Conservation (phyloP, 2,329 filamentous ascomycete species). For the Hypoxylon sp. region DNA sequence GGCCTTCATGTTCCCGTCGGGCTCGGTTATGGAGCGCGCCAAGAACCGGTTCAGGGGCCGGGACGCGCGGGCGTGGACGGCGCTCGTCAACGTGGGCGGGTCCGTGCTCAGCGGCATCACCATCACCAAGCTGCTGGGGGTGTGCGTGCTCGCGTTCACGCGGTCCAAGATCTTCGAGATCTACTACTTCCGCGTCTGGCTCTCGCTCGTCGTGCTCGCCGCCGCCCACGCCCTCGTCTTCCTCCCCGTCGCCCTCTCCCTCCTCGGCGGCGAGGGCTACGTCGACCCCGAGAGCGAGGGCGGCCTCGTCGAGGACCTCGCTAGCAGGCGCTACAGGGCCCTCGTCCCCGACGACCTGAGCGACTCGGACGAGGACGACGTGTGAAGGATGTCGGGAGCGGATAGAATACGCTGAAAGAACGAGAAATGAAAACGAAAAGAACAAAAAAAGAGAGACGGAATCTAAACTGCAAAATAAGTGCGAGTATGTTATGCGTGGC, state of each 20-base stretch:
- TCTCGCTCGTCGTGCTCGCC: conserved; percentile 88
- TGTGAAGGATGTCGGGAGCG: conserved; percentile 36
- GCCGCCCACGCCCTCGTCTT: conserved; percentile 90
- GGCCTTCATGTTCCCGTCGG: conserved; percentile 92
- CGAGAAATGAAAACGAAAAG: too few relatives aligned
- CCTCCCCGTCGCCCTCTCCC: conserved; percentile 85
- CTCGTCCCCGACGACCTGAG: conserved; percentile 77
- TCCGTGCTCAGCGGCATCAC: conserved; percentile 97
- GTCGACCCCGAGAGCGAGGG: conserved; percentile 87
- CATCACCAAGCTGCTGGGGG: conserved; percentile 91
- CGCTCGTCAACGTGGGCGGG: conserved; percentile 91
- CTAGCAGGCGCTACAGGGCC: conserved; percentile 78
- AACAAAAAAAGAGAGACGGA: too few relatives aligned
- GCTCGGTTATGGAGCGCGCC: conserved; percentile 80
- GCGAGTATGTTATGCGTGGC: too few relatives aligned
- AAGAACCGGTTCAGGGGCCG: conserved; percentile 80
- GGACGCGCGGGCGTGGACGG: conserved; percentile 89
- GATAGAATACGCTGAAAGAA: too few relatives aligned
- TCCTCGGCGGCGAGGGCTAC: conserved; percentile 87
- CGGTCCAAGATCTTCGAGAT: conserved; percentile 99
- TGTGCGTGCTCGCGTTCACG: conserved; percentile 92
- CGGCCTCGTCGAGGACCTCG: conserved; percentile 87
- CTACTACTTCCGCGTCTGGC: conserved; percentile 98
- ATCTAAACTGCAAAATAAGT: too few relatives aligned
- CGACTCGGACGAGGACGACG: conserved; percentile 75